Evolutionary conservation across 345 rosid genomes (phyloP).

Genomic region (Abelmoschus esculentus): DNA sequence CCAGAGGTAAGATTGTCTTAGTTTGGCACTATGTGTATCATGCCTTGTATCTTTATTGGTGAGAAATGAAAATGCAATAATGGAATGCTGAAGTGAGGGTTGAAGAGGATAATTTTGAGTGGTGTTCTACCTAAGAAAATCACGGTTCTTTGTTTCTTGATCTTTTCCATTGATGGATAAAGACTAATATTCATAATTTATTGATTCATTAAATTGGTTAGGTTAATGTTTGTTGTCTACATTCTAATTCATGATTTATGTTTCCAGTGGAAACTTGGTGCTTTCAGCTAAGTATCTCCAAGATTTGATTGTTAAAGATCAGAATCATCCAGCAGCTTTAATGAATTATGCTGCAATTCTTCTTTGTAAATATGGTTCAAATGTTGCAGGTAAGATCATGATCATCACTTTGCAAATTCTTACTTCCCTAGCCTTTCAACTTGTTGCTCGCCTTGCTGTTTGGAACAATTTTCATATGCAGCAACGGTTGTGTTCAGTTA

Average conservation of each 20-base stretch:
- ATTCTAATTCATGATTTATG: slow-evolving; percentile 9
- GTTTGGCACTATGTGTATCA: background rate
- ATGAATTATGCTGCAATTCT: slow-evolving; percentile 78
- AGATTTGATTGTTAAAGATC: slow-evolving; percentile 81
- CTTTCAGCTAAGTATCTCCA: slow-evolving; percentile 81
- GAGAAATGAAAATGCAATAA: background rate
- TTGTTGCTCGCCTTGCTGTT: slow-evolving; percentile 6
- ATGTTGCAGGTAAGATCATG: slow-evolving; percentile 60
- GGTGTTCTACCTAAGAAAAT: background rate
- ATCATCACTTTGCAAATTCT: background rate
- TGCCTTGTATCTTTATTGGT: too few species aligned
- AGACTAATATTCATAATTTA: background rate
- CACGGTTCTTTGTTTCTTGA: background rate
- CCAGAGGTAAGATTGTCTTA: slow-evolving; percentile 46
- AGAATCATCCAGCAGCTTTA: slow-evolving; percentile 87
- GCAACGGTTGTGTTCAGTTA: slow-evolving; percentile 2
- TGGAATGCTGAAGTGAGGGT: background rate
- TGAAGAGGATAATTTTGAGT: background rate
- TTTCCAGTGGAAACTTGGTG: slow-evolving; percentile 74
- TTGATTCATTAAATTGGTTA: background rate
- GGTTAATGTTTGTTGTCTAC: background rate
- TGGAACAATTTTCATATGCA: background rate
- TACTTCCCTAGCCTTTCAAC: background rate
- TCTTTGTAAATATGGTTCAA: slow-evolving; percentile 71
- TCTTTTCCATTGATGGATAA: background rate